Conservation (phyloP, 169 alveolate species). For the Babesia ovata region DNA sequence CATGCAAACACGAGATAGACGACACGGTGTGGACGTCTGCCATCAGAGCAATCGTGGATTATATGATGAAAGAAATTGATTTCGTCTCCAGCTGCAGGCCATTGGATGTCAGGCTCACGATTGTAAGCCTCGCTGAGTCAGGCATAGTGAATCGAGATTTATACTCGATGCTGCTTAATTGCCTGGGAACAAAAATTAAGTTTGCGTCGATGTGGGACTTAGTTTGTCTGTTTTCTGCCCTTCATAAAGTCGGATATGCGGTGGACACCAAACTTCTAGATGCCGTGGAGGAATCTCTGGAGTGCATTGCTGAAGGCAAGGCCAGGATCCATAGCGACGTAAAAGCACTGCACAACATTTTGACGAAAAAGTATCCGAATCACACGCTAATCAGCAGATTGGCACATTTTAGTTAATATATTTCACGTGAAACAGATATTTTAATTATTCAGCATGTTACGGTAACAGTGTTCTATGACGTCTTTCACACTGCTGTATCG, state of each 20-base stretch:
- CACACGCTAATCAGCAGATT: constrained; percentile 9
- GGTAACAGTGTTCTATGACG: constrained; percentile 18
- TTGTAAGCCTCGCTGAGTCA: constrained; percentile 7
- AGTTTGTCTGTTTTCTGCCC: constrained; percentile 12
- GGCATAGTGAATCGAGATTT: constrained; percentile 2
- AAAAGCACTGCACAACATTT: not conserved
- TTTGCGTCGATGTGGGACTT: constrained; percentile 39
- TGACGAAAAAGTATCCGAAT: constrained; percentile 3
- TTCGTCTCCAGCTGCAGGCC: constrained; percentile 20
- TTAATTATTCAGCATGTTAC: constrained; percentile 5
- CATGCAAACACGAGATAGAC: not conserved
- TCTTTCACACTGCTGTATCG: constrained; percentile 5
- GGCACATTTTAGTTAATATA: not conserved
- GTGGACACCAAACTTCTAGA: constrained; percentile 12
- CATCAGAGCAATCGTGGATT: not conserved
- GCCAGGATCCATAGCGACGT: constrained; percentile 15
- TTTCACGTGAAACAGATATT: not conserved
- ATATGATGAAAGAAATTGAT: not conserved
- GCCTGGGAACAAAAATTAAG: not conserved
- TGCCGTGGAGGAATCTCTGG: constrained; percentile 16
- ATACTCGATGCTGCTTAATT: constrained; percentile 10
- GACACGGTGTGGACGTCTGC: constrained; percentile 4
- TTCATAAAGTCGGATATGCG: not conserved
- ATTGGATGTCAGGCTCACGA: constrained; percentile 24
- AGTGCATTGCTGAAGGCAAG: constrained; percentile 20